Base-by-base conservation (phyloP, 768 basidiomycete genomes). In the Fistulinella prunicolor region DNA sequence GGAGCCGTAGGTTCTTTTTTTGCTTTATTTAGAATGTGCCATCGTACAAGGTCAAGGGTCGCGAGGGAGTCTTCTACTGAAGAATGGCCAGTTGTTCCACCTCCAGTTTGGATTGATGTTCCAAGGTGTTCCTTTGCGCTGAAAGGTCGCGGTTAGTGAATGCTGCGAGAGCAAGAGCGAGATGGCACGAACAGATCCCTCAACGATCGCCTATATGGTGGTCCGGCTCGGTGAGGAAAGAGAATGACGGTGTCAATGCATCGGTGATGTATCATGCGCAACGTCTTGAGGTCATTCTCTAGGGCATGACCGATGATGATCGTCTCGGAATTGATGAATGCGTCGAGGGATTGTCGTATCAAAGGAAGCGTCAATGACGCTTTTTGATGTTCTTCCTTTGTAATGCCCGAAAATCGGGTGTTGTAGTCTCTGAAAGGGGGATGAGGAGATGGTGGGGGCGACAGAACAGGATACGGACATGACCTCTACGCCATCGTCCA, bases 221-320 rank as follows among this genome's bases (percentile, higher is more conserved):
- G 72, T 4, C 95, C 94, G 10, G 80, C 74, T 0, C 83, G 67
- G 65, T 98, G 96, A 9, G 91, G 93, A 59, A 94, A 95, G 13
- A 98, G 71, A 14, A 87, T 70, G 0, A 82, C 86, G 0, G 96
- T 98, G 60, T 99, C 96, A 24, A 99, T 77, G 51, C 92, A 85
- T 51, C 74, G 80, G 50, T 79, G 76, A 64, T 99, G 96, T 1
- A 98, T 70, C 58, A 98, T 82, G 14, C 96, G 78, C 53, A 99
- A 70, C 8, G 95, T 86, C 64, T 86, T 89, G 55, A 99, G 70
- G 63, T 99, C 96, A 65, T 98, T 98, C 53, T 98, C 95, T 17
- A 98, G 75, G 0, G 85, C 89, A 67, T 89, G 87, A 2, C 95
- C 95, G 46, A 97, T 84, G 29, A 98, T 71, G 54, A 97, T 85